Percentiles rank a stretch among this genome's conserved stretches.
These are phyloP conservation scores for Dalbergia oliveri DNA, from an alignment of 306 rosid species.

Conservation along the genomic window DNA sequence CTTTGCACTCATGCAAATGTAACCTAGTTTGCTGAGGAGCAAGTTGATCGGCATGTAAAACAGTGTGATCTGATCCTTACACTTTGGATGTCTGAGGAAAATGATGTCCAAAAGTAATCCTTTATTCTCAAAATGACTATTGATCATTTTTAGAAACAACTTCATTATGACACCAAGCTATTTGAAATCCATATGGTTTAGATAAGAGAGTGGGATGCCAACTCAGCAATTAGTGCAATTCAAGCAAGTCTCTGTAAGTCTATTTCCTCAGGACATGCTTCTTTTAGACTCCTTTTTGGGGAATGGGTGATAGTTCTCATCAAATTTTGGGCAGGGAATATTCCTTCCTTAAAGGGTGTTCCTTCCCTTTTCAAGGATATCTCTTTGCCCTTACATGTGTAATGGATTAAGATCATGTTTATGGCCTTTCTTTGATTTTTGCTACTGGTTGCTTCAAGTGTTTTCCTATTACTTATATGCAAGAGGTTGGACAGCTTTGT, in stretches of 20 bases:
- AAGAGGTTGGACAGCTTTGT: slow-evolving; percentile 25
- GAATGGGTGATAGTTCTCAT: no score
- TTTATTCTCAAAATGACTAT: background rate
- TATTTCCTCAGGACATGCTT: no score
- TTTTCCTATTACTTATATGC: background rate
- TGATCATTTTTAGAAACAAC: background rate
- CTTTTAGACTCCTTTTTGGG: no score
- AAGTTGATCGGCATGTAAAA: background rate
- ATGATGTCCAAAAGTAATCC: background rate
- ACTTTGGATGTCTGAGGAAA: background rate
- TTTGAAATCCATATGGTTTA: background rate
- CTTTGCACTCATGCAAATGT: background rate
- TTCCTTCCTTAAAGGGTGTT: background rate
- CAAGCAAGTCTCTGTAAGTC: background rate
- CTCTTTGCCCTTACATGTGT: background rate
- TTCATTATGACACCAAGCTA: background rate
- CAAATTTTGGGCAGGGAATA: background rate
- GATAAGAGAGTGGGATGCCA: background rate
- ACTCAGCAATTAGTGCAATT: background rate
- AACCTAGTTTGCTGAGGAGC: background rate
- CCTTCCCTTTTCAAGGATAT: background rate
- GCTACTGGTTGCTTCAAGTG: slow-evolving; percentile 32
- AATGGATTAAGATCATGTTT: slow-evolving; percentile 7
- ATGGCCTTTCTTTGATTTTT: slow-evolving; percentile 29
- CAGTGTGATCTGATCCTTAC: background rate